A percentile compares a stretch with the other conserved stretches of the same genome.
Conservation (phyloP, 768 basidiomycete species). For the Hirschioporus abietinus region DNA sequence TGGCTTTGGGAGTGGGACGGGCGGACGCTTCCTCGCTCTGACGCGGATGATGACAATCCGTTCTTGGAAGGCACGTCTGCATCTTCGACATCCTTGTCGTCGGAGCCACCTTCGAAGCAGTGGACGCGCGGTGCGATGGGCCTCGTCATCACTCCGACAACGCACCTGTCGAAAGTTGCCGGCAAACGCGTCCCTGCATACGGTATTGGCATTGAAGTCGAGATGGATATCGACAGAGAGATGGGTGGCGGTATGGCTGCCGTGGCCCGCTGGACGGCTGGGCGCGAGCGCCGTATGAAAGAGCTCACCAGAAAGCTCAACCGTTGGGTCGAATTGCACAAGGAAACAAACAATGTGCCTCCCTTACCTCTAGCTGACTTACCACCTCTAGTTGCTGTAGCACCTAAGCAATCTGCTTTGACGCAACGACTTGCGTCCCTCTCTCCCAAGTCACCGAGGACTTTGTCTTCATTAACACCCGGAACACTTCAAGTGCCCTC, state of each 20-base stretch:
- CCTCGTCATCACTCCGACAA: conserved; percentile 64
- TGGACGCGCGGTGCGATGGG: conserved; percentile 84
- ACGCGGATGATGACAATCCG: conserved; percentile 59
- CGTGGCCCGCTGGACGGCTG: conserved; percentile 82
- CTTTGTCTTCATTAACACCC: conserved; percentile 9
- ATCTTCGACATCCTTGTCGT: background rate
- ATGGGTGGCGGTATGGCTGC: conserved; percentile 84
- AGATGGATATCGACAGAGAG: conserved; percentile 77
- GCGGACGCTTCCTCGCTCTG: conserved; percentile 29
- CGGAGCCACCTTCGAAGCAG: conserved; percentile 41
- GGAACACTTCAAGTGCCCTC: conserved; percentile 5
- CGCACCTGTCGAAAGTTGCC: conserved; percentile 61
- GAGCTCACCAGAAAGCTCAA: conserved; percentile 56
- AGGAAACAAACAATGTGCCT: conserved; percentile 38
- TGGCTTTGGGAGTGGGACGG: conserved; percentile 91
- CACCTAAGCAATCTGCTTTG: conserved; percentile 55
- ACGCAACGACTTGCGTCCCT: conserved; percentile 46
- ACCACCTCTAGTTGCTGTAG: conserved; percentile 46
- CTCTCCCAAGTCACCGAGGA: conserved; percentile 7
- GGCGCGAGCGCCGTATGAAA: conserved; percentile 52
- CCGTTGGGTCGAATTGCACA: conserved; percentile 57
- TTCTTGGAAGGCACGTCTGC: conserved; percentile 48
- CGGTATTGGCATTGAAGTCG: conserved; percentile 83
- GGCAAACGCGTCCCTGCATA: conserved; percentile 73
- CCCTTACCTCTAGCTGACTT: conserved; percentile 60